Percentiles rank a stretch among this genome's conserved stretches.
Conservation (phyloP, 805 yeast species). For the Ogataea degrootiae region DNA sequence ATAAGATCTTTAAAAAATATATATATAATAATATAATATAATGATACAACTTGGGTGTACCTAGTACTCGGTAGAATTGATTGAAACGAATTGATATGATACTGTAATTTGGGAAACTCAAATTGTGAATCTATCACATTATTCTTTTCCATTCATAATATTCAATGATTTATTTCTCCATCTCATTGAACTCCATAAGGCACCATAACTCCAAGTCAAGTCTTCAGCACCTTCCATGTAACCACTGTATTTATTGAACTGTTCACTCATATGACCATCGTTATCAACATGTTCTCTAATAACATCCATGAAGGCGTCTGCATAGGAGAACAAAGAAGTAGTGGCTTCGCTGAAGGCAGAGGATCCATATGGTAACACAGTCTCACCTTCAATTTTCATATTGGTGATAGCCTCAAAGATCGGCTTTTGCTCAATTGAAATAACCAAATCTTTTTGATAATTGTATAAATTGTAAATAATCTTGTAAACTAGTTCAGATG, state of each 20-base stretch:
- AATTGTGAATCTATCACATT: neutral
- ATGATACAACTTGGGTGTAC: too few relatives aligned
- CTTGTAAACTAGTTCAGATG: conserved; percentile 59
- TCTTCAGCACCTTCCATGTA: conserved; percentile 83
- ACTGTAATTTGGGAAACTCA: neutral
- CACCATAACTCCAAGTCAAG: conserved; percentile 87
- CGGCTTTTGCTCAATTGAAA: conserved; percentile 19
- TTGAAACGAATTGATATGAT: neutral
- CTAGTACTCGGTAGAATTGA: too few relatives aligned
- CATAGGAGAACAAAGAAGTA: conserved; percentile 43
- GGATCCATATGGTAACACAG: conserved; percentile 34
- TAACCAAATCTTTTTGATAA: conserved; percentile 38
- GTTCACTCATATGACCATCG: conserved; percentile 81
- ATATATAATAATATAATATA: neutral
- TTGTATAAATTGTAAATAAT: conserved; percentile 41
- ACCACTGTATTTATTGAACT: conserved; percentile 76
- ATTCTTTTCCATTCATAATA: conserved; percentile 17
- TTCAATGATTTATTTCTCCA: conserved; percentile 49
- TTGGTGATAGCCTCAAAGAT: conserved; percentile 22
- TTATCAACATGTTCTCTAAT: conserved; percentile 55
- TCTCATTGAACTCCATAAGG: conserved; percentile 65
- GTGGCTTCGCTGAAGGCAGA: conserved; percentile 43
- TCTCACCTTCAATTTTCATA: conserved; percentile 13
- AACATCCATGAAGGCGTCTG: conserved; percentile 63
- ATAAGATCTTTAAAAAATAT: neutral